phyloP scores from a whole-genome alignment of 495 filamentous ascomycete species.

The Collariella sp. region DNA sequence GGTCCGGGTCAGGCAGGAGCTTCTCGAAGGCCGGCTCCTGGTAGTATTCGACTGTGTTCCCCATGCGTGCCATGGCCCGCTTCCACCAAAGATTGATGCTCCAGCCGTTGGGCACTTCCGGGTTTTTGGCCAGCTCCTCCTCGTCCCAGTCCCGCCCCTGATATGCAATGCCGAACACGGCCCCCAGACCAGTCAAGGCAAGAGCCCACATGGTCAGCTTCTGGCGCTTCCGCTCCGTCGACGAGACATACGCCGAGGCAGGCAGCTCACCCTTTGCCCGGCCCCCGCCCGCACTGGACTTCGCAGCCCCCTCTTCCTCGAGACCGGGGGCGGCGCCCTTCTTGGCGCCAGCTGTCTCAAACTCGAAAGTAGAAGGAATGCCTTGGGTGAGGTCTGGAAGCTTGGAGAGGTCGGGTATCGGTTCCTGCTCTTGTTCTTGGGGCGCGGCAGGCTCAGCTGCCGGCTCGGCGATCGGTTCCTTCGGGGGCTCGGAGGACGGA shows the following conservation, averaged over 20 bases:
- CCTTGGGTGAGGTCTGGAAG: slow-evolving; percentile 85
- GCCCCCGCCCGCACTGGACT: slow-evolving; percentile 40
- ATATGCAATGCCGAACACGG: slow-evolving; percentile 41
- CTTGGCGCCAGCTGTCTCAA: slow-evolving; percentile 49
- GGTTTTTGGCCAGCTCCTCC: slow-evolving; percentile 58
- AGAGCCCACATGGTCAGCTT: slow-evolving; percentile 54
- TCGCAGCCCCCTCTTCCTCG: slow-evolving; percentile 46
- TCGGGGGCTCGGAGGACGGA: neutral
- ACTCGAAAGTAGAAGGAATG: slow-evolving; percentile 81
- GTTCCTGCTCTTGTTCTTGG: slow-evolving; percentile 22
- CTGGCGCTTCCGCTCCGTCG: slow-evolving; percentile 69
- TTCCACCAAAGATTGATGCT: slow-evolving; percentile 59
- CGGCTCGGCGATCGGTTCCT: slow-evolving; percentile 11
- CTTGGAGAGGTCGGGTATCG: slow-evolving; percentile 42
- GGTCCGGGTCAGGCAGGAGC: slow-evolving; percentile 81
- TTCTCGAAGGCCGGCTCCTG: slow-evolving; percentile 93
- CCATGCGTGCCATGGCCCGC: slow-evolving; percentile 63
- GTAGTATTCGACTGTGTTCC: slow-evolving; percentile 77
- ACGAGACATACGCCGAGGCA: slow-evolving; percentile 82
- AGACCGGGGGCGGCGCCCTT: slow-evolving; percentile 46
- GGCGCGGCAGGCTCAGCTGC: slow-evolving; percentile 2
- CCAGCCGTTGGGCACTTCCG: slow-evolving; percentile 60
- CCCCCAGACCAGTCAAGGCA: slow-evolving; percentile 36
- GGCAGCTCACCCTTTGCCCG: slow-evolving; percentile 54
- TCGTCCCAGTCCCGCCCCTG: slow-evolving; percentile 78